Conservation (phyloP, 257 asterid species). For the Primulina tabacum region DNA sequence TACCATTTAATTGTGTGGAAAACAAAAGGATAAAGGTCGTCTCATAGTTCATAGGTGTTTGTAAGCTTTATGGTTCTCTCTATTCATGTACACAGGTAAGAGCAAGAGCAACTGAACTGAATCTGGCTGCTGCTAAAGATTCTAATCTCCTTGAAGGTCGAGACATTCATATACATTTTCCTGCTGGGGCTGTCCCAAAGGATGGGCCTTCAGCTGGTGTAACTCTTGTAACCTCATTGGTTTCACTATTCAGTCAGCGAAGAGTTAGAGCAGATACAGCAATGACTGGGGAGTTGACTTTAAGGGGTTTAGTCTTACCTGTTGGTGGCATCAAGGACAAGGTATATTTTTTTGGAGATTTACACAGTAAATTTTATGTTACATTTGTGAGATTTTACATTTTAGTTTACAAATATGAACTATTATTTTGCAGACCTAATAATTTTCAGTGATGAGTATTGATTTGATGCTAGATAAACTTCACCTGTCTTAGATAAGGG, state of each 20-base stretch:
- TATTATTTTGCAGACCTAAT: conserved; percentile 15
- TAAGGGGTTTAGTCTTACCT: conserved; percentile 92
- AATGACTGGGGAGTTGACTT: conserved; percentile 98
- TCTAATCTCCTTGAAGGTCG: conserved; percentile 83
- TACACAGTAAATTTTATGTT: conserved; percentile 11
- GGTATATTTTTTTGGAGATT: conserved; percentile 43
- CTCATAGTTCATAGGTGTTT: not conserved
- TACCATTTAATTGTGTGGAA: not conserved
- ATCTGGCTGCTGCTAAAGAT: conserved; percentile 57
- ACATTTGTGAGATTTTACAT: conserved; percentile 12
- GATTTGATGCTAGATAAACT: conserved; percentile 1
- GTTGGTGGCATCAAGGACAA: conserved; percentile 99
- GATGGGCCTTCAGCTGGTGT: conserved; percentile 99
- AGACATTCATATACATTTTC: conserved; percentile 94
- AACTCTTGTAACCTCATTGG: conserved; percentile 94
- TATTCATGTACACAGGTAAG: conserved; percentile 53
- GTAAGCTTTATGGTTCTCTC: conserved; percentile 13
- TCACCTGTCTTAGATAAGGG: too few relatives aligned
- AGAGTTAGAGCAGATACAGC: conserved; percentile 98
- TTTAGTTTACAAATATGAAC: conserved; percentile 3
- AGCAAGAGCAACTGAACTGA: conserved; percentile 89
- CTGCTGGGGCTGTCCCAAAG: conserved; percentile 98
- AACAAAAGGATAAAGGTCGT: too few relatives aligned
- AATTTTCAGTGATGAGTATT: not conserved
- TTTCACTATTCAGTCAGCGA: conserved; percentile 89